A percentile compares a stretch with the other conserved stretches of the same genome.
Evolutionary conservation across 2,329 filamentous ascomycete genomes (phyloP).

Genomic region (Penicillium sp.): DNA sequence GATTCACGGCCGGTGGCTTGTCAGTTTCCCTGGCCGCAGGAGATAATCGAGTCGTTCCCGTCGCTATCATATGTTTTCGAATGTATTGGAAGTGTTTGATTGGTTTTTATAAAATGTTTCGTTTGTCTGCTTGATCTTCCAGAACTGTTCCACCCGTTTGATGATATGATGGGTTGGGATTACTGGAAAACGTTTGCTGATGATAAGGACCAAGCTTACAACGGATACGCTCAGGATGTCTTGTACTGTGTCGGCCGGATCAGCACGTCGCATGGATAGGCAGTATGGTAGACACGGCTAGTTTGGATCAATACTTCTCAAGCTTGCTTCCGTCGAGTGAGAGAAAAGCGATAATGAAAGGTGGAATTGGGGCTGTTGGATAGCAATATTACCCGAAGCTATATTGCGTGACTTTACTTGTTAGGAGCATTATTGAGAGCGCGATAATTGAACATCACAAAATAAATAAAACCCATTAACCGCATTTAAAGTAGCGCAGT

Average conservation of each 20-base stretch:
- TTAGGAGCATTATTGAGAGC: not conserved
- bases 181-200: slow-evolving; percentile 20
- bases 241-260: slow-evolving; percentile 24
- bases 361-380: not conserved
- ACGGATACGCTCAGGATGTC: slow-evolving; percentile 12
- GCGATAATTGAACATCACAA: too few relatives aligned
- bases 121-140: slow-evolving; percentile 12
- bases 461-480: too few relatives aligned
- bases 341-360: not conserved
- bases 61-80: too few relatives aligned
- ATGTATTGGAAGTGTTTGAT: too few relatives aligned
- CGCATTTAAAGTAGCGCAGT: too few relatives aligned
- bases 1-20: too few relatives aligned
- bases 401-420: not conserved
- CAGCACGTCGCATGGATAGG: slow-evolving; percentile 22
- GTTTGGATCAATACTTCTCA: slow-evolving; percentile 15
- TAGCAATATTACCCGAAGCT: not conserved
- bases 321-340: not conserved
- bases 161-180: slow-evolving; percentile 15
- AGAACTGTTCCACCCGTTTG: slow-evolving; percentile 17
- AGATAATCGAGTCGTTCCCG: too few relatives aligned
- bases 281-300: slow-evolving; percentile 5
- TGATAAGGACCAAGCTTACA: slow-evolving; percentile 8
- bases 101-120: too few relatives aligned
- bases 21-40: too few relatives aligned